Base-by-base conservation (phyloP, 2,329 filamentous ascomycete genomes). In the Sarocladium brachiariae region DNA sequence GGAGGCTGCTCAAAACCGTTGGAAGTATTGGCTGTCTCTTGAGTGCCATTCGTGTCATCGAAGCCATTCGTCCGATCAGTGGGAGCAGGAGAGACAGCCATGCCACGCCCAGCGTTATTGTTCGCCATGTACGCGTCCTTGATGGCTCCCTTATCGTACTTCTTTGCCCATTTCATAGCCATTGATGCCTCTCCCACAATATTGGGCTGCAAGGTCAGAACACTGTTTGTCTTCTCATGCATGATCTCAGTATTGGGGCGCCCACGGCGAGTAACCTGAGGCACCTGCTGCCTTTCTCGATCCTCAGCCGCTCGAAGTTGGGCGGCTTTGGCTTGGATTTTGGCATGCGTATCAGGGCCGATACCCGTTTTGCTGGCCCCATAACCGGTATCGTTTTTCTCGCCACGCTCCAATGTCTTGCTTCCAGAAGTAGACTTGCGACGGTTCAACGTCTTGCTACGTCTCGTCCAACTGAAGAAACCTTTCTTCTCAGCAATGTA, bases 401-500 rank as follows among this genome's bases (percentile, higher is more conserved):
- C 69, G 23, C 60, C 63, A 51, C 69, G 71, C 5, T 75, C 73
- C n/a, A 73, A 63, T 2, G 72, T 70, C 43, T 82, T 76, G 62
- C 87, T 89, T 18, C 77, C 76, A 27, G 27, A 7, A 30, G 78
- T 79, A 2, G 87, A 89, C 65, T 87, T 89, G 61, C 85, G 80
- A 55, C 90, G 82, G 39, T 77, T 77, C 8, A 80, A 54, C 3
- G 30, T 37, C 66, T 77, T 83, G 59, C 80, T 81, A 35, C 86
- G 83, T 57, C 77, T 84, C 11, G 88, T 91, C 71, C 87, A 95
- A 63, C 88, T 89, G 67, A 96, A 96, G 59, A 93, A 88, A 35
- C 89, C 81, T 71, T 96, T 96, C 78, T 97, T 97, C 66, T 96
- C 90, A 0, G 88, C 90, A 59, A 97, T 89, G 59, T 96, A 95